phyloP scores from a whole-genome alignment of 2,329 filamentous ascomycete species.

The Alternaria sp. region DNA sequence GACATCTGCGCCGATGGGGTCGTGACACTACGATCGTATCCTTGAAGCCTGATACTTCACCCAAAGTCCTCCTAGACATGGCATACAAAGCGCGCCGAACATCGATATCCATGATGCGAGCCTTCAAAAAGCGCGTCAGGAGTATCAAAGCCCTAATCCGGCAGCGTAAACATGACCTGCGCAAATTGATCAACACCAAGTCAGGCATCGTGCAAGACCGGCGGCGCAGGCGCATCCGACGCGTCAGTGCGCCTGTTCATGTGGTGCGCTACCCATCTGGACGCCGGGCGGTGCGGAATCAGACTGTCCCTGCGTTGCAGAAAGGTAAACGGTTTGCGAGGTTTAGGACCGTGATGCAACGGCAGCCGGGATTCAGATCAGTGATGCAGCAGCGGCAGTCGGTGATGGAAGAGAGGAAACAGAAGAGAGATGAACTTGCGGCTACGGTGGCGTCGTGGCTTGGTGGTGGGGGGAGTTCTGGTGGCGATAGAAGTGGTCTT shows the following conservation, averaged over 20 bases:
- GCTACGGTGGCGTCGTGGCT: constrained; percentile 6
- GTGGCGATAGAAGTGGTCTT: background rate
- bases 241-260: background rate
- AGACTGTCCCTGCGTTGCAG: background rate
- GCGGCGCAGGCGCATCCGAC: background rate
- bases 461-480: background rate
- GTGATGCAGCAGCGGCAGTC: background rate
- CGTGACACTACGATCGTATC: background rate
- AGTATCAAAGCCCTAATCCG: background rate
- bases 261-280: background rate
- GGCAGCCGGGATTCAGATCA: background rate
- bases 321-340: background rate
- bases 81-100: background rate
- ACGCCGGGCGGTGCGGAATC: background rate
- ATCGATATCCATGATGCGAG: background rate
- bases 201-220: too few relatives aligned
- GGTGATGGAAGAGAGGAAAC: background rate
- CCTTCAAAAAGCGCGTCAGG: background rate
- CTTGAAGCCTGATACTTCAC: background rate
- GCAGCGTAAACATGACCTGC: background rate
- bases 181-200: background rate
- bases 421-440: background rate
- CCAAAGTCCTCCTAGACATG: background rate
- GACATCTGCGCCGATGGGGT: background rate
- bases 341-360: background rate